Evolutionary conservation across 2,329 filamentous ascomycete genomes (phyloP).

Genomic region (Fusarium napiforme): DNA sequence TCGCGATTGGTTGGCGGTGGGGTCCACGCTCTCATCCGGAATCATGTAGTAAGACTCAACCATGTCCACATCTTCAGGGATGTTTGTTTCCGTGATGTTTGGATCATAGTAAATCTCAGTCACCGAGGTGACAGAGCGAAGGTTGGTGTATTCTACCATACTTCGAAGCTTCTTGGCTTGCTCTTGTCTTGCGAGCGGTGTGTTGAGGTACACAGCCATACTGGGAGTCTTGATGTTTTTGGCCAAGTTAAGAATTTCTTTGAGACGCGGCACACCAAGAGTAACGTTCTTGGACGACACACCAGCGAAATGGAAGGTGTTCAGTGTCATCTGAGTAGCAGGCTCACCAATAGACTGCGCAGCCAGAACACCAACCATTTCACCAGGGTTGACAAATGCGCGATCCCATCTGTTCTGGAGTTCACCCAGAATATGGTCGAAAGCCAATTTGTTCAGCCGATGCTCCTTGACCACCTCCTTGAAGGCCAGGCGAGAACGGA

Average conservation of each 20-base stretch:
- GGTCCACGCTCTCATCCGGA: slow-evolving; percentile 76
- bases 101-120: slow-evolving; percentile 99
- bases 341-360: slow-evolving; percentile 99
- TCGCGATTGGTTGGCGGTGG: slow-evolving; percentile 81
- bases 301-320: slow-evolving; percentile 99
- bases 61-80: slow-evolving; percentile 90
- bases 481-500: slow-evolving; percentile 90
- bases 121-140: slow-evolving; percentile 88
- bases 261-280: slow-evolving; percentile 96
- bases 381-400: slow-evolving; percentile 88
- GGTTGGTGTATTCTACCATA: slow-evolving; percentile 91
- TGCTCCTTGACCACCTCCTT: slow-evolving; percentile 90
- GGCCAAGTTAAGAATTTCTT: slow-evolving; percentile 98
- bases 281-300: slow-evolving; percentile 99
- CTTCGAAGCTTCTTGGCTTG: slow-evolving; percentile 87
- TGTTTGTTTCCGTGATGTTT: slow-evolving; percentile 84
- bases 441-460: slow-evolving; percentile 87
- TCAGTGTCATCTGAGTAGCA: slow-evolving; percentile 98
- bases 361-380: slow-evolving; percentile 98
- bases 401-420: slow-evolving; percentile 89
- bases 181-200: slow-evolving; percentile 74
- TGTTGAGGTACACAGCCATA: slow-evolving; percentile 89
- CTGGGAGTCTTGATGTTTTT: slow-evolving; percentile 98
- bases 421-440: slow-evolving; percentile 91
- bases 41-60: slow-evolving; percentile 97